Evolutionary conservation across 73 alveolate species (phyloP), one percentile per base, ranked within the genome.

Genomic region (Paramecium sonneborni): DNA sequence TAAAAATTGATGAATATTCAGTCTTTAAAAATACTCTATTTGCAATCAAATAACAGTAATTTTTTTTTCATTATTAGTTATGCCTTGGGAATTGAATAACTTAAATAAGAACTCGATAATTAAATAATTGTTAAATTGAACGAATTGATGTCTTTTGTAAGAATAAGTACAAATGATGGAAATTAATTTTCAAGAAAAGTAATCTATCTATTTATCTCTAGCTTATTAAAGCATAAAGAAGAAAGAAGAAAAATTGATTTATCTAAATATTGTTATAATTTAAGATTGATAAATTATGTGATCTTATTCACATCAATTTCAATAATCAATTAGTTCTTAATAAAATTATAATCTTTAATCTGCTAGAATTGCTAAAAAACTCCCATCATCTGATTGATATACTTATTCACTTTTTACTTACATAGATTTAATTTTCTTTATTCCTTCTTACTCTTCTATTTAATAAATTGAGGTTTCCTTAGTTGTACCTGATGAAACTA

Each of bases 1-100:
- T 79, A 9, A 79, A 79, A 43, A 15, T 43, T 1, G 90, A 79
- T 79, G 90, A 79, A 44, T 79, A 43, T 26, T 46, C 35, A 79
- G 52, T 11, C 21, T 79, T 79, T n/a, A 79, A 79, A 46, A 46
- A 41, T 39, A 39, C 55, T 24, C 44, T 79, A 72, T 35, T 35
- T n/a, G 14, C 37, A 41, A 79, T 79, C 30, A 39, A 43, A 79
- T 23, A 79, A 79, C 20, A 41, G 86, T 46, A 79, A 62, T 9
- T 14, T 62, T 7, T 62, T 12, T 62, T 24, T 2, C 6, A 12
- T 1, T 32, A 1, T n/a, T 62, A 62, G 84, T 1, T 62, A 62
- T 62, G 48, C 48, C 1, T 1, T 4, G 10, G 84, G 84, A 23
- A 62, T 62, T 12, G 84, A 62, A 24, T 28, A 62, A 62, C 44